Evolutionary conservation across 352 stramenopile genomes (phyloP).

Genomic region (Peronospora destructor): DNA sequence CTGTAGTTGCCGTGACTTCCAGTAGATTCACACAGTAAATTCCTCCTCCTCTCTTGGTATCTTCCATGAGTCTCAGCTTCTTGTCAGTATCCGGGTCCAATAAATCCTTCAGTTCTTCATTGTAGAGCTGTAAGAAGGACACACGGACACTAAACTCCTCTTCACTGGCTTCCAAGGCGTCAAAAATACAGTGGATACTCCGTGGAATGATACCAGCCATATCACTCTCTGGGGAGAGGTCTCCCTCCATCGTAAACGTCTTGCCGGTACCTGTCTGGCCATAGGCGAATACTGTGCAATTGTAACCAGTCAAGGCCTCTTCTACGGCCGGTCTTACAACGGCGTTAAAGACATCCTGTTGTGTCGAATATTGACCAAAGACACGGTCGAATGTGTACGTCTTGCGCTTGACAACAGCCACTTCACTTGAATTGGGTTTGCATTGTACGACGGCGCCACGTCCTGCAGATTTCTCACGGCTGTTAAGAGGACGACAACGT

Average conservation of each 20-base stretch:
- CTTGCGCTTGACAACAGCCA: slow-evolving; percentile 84
- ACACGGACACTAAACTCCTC: slow-evolving; percentile 92
- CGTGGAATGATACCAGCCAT: slow-evolving; percentile 92
- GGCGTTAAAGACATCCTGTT: slow-evolving; percentile 94
- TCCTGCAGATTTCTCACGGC: slow-evolving; percentile 73
- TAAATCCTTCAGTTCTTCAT: slow-evolving; percentile 95
- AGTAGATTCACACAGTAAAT: slow-evolving; percentile 88
- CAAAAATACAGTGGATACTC: slow-evolving; percentile 92
- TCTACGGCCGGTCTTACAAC: slow-evolving; percentile 92
- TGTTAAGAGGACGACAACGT: slow-evolving; percentile 85
- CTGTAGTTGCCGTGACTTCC: slow-evolving; percentile 79
- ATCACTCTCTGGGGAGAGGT: slow-evolving; percentile 80
- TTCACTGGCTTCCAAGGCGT: slow-evolving; percentile 83
- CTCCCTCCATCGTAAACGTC: slow-evolving; percentile 98
- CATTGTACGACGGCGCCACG: slow-evolving; percentile 81
- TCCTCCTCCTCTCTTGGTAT: slow-evolving; percentile 76
- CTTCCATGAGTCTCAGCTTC: slow-evolving; percentile 85
- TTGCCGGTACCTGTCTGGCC: slow-evolving; percentile 96
- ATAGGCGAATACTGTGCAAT: slow-evolving; percentile 96
- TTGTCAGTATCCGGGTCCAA: slow-evolving; percentile 75
- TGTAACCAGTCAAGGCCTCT: slow-evolving; percentile 93
- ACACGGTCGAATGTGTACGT: slow-evolving; percentile 91
- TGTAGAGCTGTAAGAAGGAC: slow-evolving; percentile 98
- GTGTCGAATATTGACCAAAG: slow-evolving; percentile 92
- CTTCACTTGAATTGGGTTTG: slow-evolving; percentile 77